phyloP scores from a whole-genome alignment of 176 grass and related monocot species.

The Themeda triandra region DNA sequence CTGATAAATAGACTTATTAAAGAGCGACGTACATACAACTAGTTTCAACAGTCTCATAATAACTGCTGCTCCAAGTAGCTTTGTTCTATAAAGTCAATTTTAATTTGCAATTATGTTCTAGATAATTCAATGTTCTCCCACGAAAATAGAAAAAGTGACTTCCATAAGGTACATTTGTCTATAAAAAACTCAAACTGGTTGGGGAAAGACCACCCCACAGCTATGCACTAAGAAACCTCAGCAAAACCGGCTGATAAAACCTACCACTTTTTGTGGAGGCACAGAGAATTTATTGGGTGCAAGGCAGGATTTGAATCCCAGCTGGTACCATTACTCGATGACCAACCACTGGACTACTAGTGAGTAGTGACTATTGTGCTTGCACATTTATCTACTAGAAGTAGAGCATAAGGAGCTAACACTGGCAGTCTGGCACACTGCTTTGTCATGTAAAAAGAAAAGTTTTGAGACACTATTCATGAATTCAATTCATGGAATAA shows the following conservation, averaged over 20 bases:
- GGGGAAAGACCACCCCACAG: background rate
- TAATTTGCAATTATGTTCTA: constrained; percentile 3
- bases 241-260: no score
- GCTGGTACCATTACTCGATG: background rate
- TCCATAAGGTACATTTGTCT: background rate
- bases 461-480: background rate
- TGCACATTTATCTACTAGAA: background rate
- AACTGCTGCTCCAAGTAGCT: background rate
- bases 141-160: background rate
- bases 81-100: background rate
- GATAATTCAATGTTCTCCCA: background rate
- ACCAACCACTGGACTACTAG: background rate
- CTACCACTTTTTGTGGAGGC: background rate
- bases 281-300: background rate
- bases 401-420: background rate
- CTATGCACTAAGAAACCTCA: background rate
- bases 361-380: no score
- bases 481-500: constrained; percentile 8
- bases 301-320: background rate
- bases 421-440: background rate
- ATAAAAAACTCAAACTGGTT: background rate
- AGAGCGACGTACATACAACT: background rate
- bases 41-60: background rate
- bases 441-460: background rate
- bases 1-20: constrained; percentile 46